Percentiles rank a stretch among this genome's conserved stretches.
Conservation (phyloP, 495 filamentous ascomycete genomes). For the Thermothielavioides terrestris region DNA sequence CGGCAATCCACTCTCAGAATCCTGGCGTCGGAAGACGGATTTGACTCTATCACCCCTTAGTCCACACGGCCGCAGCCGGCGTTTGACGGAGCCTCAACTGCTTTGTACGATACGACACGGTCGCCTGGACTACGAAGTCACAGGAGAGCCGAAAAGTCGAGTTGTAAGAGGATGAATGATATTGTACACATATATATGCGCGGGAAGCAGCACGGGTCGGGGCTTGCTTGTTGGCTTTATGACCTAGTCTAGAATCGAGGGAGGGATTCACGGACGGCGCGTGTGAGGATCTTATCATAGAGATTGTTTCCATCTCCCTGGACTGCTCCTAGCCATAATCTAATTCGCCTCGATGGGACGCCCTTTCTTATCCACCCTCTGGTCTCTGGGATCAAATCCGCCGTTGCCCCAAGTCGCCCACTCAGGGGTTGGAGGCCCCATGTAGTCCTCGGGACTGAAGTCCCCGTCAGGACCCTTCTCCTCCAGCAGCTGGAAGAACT, state of each 20-base stretch:
- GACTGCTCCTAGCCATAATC: background rate
- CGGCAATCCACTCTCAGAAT: too few species aligned
- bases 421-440: conserved; percentile 70
- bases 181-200: background rate
- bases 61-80: background rate
- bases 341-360: conserved; percentile 33
- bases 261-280: too few species aligned
- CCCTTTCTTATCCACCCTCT: conserved; percentile 75
- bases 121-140: background rate
- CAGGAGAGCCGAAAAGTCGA: background rate
- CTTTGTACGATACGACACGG: conserved; percentile 6
- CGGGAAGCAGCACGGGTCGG: background rate
- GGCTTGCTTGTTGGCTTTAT: conserved; percentile 4
- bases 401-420: conserved; percentile 95
- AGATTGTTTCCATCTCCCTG: background rate
- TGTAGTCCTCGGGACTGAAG: conserved; percentile 85
- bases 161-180: background rate
- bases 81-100: background rate
- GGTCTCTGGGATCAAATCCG: conserved; percentile 85
- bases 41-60: background rate
- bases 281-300: too few species aligned
- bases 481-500: conserved; percentile 80
- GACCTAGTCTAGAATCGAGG: background rate
- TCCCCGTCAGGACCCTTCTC: conserved; percentile 51
- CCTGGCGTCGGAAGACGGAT: background rate